phyloP scores from a whole-genome alignment of 495 filamentous ascomycete species.

The Neurospora sp. region DNA sequence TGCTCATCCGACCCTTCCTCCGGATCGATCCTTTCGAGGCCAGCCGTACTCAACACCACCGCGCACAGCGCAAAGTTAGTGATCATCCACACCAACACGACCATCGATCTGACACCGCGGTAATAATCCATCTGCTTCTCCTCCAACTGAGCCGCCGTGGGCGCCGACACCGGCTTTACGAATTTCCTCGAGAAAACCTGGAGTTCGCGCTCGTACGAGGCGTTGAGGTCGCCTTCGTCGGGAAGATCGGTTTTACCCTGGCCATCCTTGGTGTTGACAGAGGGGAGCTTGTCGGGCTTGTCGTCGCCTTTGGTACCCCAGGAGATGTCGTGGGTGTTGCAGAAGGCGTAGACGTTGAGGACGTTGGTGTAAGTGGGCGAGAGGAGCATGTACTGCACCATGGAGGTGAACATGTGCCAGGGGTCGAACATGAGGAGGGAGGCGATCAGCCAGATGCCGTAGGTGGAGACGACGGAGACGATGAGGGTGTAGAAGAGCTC shows the following conservation, averaged over 20 bases:
- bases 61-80: conserved; percentile 86
- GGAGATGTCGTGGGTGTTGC: conserved; percentile 94
- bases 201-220: conserved; percentile 85
- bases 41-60: conserved; percentile 77
- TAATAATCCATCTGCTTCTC: conserved; percentile 98
- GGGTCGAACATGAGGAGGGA: conserved; percentile 96
- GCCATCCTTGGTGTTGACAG: conserved; percentile 78
- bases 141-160: conserved; percentile 44
- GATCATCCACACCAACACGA: conserved; percentile 94
- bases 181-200: conserved; percentile 58
- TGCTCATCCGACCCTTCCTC: conserved; percentile 31
- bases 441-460: conserved; percentile 84
- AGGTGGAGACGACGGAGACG: conserved; percentile 83
- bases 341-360: conserved; percentile 96
- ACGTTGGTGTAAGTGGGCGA: conserved; percentile 95
- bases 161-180: conserved; percentile 53
- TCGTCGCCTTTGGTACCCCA: conserved; percentile 97
- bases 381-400: conserved; percentile 92
- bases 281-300: conserved; percentile 73
- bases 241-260: conserved; percentile 92
- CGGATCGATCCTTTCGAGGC: conserved; percentile 55
- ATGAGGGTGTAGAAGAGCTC: conserved; percentile 88
- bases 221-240: conserved; percentile 71
- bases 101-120: conserved; percentile 83
- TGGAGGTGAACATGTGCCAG: conserved; percentile 96